Conservation (phyloP, 495 filamentous ascomycete genomes). For the Coniosporium apollinis region DNA sequence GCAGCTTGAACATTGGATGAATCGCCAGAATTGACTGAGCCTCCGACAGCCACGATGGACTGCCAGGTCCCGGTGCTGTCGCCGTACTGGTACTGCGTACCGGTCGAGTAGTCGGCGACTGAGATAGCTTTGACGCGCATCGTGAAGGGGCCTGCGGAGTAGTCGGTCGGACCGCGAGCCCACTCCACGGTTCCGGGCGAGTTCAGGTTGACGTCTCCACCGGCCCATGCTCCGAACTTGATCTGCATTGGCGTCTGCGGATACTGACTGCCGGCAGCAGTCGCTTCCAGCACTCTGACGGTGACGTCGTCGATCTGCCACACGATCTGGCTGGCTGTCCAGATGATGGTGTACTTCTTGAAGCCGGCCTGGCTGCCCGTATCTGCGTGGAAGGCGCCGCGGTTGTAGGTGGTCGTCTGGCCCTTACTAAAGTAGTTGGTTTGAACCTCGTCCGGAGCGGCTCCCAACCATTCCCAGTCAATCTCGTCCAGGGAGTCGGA, state of each 20-base stretch:
- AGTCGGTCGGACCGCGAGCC: conserved; percentile 72
- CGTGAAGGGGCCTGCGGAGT: conserved; percentile 58
- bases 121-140: conserved; percentile 68
- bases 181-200: conserved; percentile 66
- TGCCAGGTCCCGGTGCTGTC: conserved; percentile 61
- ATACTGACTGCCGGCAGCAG: conserved; percentile 49
- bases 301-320: conserved; percentile 66
- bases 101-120: conserved; percentile 82
- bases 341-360: conserved; percentile 83
- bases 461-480: conserved; percentile 73
- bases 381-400: conserved; percentile 47
- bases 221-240: conserved; percentile 75
- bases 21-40: conserved; percentile 40
- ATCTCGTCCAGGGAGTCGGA: conserved; percentile 91
- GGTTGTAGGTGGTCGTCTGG: conserved; percentile 51
- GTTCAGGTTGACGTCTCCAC: conserved; percentile 62
- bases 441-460: conserved; percentile 48
- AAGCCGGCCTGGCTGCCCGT: conserved; percentile 43
- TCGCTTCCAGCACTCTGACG: conserved; percentile 50
- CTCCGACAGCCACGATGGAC: conserved; percentile 63
- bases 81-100: conserved; percentile 61
- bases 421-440: conserved; percentile 94
- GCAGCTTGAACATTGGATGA: conserved; percentile 26
- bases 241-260: conserved; percentile 85
- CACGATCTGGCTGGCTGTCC: conserved; percentile 56